phyloP scores from a whole-genome alignment of 176 grass and related monocot species.

The Pontederia paniculata region DNA sequence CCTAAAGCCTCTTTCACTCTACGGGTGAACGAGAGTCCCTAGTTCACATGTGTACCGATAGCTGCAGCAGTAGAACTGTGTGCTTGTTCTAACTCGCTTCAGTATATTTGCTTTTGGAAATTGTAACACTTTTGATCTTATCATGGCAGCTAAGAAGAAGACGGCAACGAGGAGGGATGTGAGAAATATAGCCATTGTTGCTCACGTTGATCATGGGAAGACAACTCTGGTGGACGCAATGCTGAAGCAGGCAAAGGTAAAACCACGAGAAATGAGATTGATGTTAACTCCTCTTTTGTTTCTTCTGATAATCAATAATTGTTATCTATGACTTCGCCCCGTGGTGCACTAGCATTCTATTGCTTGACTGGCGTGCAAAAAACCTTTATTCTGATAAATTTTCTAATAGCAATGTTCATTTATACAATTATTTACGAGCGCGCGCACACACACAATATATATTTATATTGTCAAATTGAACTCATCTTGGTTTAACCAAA shows the following conservation, averaged over 20 bases:
- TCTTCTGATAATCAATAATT: too few species aligned
- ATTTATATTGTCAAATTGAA: too few species aligned
- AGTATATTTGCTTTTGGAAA: conserved; percentile 2
- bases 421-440: too few species aligned
- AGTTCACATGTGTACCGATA: not conserved
- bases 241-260: conserved; percentile 92
- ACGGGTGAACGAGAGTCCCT: too few species aligned
- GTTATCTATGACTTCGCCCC: too few species aligned
- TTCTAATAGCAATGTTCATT: too few species aligned
- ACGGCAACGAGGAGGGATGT: conserved; percentile 84
- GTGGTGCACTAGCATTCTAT: too few species aligned
- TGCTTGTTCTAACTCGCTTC: not conserved
- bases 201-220: conserved; percentile 97
- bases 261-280: not conserved
- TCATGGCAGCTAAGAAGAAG: conserved; percentile 38
- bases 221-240: conserved; percentile 95
- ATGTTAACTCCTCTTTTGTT: not conserved
- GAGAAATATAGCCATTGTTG: conserved; percentile 91
- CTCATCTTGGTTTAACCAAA: too few species aligned
- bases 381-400: too few species aligned
- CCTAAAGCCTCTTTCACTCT: not conserved
- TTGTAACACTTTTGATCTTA: not conserved
- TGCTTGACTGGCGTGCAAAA: too few species aligned
- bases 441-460: too few species aligned
- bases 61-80: not conserved